Conservation (phyloP, 495 filamentous ascomycete species). For the Glonium stellatum region DNA sequence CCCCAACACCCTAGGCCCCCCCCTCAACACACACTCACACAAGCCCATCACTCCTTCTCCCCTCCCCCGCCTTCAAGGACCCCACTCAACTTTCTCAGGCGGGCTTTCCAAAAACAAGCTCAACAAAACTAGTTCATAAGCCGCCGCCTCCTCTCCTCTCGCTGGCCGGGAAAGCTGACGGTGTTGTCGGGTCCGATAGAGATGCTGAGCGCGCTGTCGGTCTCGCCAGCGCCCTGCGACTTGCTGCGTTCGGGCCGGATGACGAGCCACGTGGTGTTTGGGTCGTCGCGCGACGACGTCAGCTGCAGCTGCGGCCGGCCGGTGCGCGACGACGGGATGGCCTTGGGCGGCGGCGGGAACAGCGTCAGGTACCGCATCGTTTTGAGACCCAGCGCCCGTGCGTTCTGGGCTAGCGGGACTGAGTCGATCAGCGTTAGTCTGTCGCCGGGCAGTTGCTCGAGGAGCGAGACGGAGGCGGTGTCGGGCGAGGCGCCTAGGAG, state of each 20-base stretch:
- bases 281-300: background rate
- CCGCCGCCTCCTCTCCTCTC: too few species aligned
- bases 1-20: too few species aligned
- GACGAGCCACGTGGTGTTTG: slow-evolving; percentile 20
- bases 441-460: slow-evolving; percentile 15
- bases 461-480: slow-evolving; percentile 16
- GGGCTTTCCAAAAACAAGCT: too few species aligned
- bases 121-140: too few species aligned
- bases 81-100: too few species aligned
- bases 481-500: slow-evolving; percentile 21
- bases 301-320: slow-evolving; percentile 20
- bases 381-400: slow-evolving; percentile 12
- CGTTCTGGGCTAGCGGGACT: slow-evolving; percentile 7
- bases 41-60: too few species aligned
- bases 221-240: slow-evolving; percentile 5
- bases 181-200: slow-evolving; percentile 27
- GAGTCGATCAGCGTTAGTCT: slow-evolving; percentile 20
- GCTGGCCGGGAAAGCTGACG: slow-evolving; percentile 14
- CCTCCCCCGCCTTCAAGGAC: too few species aligned
- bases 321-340: slow-evolving; percentile 9
- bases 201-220: slow-evolving; percentile 22
- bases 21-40: too few species aligned
- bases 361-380: slow-evolving; percentile 9
- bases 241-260: slow-evolving; percentile 27
- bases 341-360: slow-evolving; percentile 19